Evolutionary conservation across 306 rosid genomes (phyloP).

Genomic region (Carpinus fangiana): DNA sequence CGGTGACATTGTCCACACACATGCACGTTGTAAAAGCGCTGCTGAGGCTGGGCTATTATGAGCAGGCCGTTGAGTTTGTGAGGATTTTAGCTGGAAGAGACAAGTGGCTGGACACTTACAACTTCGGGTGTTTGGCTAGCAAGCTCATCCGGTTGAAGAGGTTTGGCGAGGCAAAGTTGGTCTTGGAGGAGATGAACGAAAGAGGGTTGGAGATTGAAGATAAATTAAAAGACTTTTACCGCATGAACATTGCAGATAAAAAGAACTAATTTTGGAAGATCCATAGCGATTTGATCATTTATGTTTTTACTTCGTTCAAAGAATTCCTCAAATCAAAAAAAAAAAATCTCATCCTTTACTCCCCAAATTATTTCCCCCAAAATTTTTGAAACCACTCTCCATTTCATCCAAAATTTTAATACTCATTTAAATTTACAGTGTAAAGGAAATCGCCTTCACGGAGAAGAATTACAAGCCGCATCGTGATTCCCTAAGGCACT

Average conservation of each 20-base stretch:
- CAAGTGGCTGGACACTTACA: constrained; percentile 37
- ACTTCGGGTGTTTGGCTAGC: constrained; percentile 47
- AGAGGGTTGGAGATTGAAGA: constrained; percentile 44
- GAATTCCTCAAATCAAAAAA: no score
- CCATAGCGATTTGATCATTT: no score
- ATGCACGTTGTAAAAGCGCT: constrained; percentile 36
- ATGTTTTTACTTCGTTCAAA: no score
- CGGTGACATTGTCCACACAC: constrained; percentile 41
- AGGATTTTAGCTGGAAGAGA: constrained; percentile 43
- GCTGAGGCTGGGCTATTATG: constrained; percentile 27
- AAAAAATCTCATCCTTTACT: no score
- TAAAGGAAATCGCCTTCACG: no score
- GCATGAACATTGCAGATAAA: constrained; percentile 6
- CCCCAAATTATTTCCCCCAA: no score
- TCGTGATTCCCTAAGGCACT: no score
- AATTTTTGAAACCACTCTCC: no score
- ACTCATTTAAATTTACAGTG: no score
- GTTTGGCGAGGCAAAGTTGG: constrained; percentile 34
- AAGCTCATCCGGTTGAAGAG: constrained; percentile 35
- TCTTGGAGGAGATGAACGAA: constrained; percentile 54
- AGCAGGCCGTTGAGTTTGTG: constrained; percentile 45
- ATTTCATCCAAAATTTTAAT: no score
- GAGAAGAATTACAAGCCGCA: no score
- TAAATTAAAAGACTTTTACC: constrained; percentile 31
- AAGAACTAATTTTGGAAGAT: neutral